Evolutionary conservation across 2,329 filamentous ascomycete species (phyloP).

Genomic region (Fusarium papillatum): DNA sequence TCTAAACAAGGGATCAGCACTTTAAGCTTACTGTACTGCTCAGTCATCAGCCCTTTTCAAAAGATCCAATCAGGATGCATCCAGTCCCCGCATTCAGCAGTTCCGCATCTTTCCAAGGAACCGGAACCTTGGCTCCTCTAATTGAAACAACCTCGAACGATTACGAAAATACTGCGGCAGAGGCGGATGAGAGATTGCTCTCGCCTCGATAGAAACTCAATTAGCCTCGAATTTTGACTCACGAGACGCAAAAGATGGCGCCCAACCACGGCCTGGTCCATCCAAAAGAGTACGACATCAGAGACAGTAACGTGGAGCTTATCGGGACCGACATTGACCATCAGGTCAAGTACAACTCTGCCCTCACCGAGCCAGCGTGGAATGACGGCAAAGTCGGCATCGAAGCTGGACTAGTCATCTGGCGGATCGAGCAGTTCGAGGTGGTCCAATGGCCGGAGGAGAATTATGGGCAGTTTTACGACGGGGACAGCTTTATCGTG

Average conservation of each 20-base stretch:
- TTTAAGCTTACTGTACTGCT: constrained; percentile 18
- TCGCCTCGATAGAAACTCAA: background rate
- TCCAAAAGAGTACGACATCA: constrained; percentile 74
- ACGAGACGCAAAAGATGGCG: constrained; percentile 61
- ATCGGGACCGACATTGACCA: constrained; percentile 76
- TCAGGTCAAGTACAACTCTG: constrained; percentile 76
- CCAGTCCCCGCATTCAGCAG: constrained; percentile 36
- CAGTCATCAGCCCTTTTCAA: constrained; percentile 31
- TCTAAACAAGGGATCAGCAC: constrained; percentile 18
- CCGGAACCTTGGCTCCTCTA: constrained; percentile 2
- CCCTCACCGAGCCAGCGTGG: constrained; percentile 76
- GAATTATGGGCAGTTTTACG: constrained; percentile 72
- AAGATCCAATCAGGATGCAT: constrained; percentile 37
- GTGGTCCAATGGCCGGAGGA: constrained; percentile 72
- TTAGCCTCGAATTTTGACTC: background rate
- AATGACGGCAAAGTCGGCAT: constrained; percentile 68
- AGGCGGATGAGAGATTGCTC: background rate
- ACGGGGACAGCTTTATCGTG: constrained; percentile 78
- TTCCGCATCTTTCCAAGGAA: constrained; percentile 19
- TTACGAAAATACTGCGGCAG: background rate
- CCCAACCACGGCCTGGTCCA: constrained; percentile 74
- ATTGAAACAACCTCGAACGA: constrained; percentile 18
- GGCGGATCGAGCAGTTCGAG: constrained; percentile 77
- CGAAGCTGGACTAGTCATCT: constrained; percentile 68
- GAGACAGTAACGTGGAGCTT: constrained; percentile 77